Evolutionary conservation across 2,329 filamentous ascomycete genomes (phyloP), one percentile per base, ranked within the genome.

Genomic region (Penicillium sclerotigenum): DNA sequence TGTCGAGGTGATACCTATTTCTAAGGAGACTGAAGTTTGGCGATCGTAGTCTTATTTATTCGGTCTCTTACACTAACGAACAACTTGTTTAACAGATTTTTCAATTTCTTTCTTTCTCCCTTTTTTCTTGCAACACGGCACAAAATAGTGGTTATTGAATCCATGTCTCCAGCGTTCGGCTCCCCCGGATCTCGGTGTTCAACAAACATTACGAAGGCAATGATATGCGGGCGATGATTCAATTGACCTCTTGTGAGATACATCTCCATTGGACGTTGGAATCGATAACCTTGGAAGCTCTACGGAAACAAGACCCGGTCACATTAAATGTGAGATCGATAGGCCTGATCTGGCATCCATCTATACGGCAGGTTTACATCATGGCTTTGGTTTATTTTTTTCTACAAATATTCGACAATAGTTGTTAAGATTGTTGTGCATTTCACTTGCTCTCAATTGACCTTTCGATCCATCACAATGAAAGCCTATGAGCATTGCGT

Each of bases 351-450:
- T 52, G 20, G 34, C 16, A 20, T 11, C 26, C 26, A 46, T 18
- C 16, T 40, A 24, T 33, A 47, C 42, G 18, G 26, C 20, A 46
- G 26, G 13, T n/a, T 55, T 45, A 51, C 40, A 55, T 55, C 53
- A 55, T 55, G 24, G 29, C n/a, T 33, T 31, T 6, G 40, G 16
- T 34, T 45, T 13, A 45, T 41, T 38, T n/a, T n/a, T 38, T 0
- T 11, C 18, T 48, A 24, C 7, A 29, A 33, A 55, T 26, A 42
- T 45, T 14, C 11, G n/a, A 9, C n/a, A 31, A 41, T 14, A 22
- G 5, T 10, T 6, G 13, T 5, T 13, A 13, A 20, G 4, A 31
- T 22, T 31, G 4, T 4, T 6, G 1, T 22, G 18, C 3, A 24
- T 37, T 37, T 13, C 7, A n/a, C 11, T 18, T 43, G 13, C 18